Conservation (phyloP, 192 early-diverging fungal species). For the Coemansia sp. region DNA sequence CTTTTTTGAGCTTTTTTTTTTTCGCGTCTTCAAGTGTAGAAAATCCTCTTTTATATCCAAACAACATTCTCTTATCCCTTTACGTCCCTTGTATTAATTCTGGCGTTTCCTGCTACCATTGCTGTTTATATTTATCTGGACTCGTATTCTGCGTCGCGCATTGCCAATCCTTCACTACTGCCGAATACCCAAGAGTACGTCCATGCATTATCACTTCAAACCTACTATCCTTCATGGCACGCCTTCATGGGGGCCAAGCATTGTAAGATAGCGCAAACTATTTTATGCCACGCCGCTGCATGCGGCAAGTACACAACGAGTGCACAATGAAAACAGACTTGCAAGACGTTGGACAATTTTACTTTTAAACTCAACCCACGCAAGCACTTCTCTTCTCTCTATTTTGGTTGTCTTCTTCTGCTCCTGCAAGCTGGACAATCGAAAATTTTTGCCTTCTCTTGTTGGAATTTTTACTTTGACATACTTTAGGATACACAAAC, state of each 20-base stretch:
- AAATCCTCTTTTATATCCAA: neutral
- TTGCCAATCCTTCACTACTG: neutral
- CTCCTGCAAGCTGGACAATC: neutral
- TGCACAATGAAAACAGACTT: neutral
- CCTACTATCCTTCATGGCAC: neutral
- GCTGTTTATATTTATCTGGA: neutral
- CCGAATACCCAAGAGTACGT: neutral
- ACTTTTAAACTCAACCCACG: neutral
- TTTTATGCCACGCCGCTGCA: neutral
- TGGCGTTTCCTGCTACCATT: slow-evolving; percentile 5
- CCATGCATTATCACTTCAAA: neutral
- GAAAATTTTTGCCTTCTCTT: neutral
- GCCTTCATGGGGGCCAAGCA: neutral
- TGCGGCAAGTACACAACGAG: neutral
- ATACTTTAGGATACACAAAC: neutral
- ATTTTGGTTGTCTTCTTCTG: neutral
- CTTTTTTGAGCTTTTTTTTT: neutral
- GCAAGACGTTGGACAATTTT: neutral
- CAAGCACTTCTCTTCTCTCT: neutral
- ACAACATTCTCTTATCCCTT: neutral
- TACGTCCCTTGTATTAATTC: neutral
- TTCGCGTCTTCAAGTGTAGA: neutral
- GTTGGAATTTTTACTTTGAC: neutral
- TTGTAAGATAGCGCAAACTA: slow-evolving; percentile 1
- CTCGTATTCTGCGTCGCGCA: neutral